Base-by-base conservation (phyloP, 1,284 basidiomycete genomes). In the Anthracocystis panici-leucophaei region DNA sequence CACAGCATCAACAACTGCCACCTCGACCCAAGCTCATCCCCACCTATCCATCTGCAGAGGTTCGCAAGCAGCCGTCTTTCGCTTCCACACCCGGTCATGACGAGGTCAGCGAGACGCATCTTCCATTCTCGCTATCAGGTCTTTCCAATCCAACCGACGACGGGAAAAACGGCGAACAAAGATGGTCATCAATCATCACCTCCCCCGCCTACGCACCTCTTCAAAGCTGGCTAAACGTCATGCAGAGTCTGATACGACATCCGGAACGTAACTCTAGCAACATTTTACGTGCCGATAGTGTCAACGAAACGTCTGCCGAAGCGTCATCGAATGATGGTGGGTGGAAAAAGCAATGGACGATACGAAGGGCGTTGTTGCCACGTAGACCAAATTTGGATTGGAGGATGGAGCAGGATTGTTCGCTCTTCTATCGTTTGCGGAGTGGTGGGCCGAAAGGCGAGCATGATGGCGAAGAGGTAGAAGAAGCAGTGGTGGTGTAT, bases 221-320 rank as follows among this genome's bases (percentile, higher is more conserved):
- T 8, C 41, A n/a, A 18, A 55, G 60, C 56, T 84, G 79, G 76
- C 49, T 66, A 11, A 45, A 31, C 14, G 73, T 78, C 9, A 82
- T 84, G 79, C 57, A 74, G 12, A 71, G 53, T 20, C 65, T 83
- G 20, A 78, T 82, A 16, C 58, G 63, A 3, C 79, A 83, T 64
- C 82, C 83, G 2, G 83, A 84, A 41, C 76, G 79, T 29, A 83
- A 78, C 44, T 78, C 75, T 29, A 68, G 75, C 21, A 80, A 70
- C 48, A 84, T 84, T 49, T 56, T 79, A 12, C 75, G 83, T 1
- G 81, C 81, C 9, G 83, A 83, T 23, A 67, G 83, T 5, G 59
- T 81, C 45, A 18, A 41, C 18, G 68, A 76, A 7, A 61, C 54
- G 4, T 12, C 41, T 16, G 18, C 40, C 16, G 21, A 51, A 11